phyloP scores from a whole-genome alignment of 805 yeast species.

The Myxozyma vanderwaltii region DNA sequence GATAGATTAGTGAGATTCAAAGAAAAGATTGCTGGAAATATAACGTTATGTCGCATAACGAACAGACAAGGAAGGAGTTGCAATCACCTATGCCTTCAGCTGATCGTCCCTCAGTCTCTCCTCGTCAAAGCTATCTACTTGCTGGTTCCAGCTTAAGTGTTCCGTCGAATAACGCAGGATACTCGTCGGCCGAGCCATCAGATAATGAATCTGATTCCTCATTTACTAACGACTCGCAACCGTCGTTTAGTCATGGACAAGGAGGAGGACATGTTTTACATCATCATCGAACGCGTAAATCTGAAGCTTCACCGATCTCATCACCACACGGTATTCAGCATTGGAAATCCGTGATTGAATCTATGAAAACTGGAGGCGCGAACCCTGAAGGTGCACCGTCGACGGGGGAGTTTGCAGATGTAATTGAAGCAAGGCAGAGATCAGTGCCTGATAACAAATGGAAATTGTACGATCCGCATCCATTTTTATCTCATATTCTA shows the following conservation, averaged over 20 bases:
- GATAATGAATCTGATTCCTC: constrained; percentile 14
- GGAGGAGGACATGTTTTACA: constrained; percentile 11
- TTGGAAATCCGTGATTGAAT: background rate
- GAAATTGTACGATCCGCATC: constrained; percentile 30
- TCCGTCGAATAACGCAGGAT: constrained; percentile 1
- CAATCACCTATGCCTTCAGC: constrained; percentile 1
- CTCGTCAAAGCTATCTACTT: background rate
- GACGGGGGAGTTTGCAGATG: background rate
- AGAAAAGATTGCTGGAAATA: too few species aligned
- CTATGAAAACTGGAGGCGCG: too few species aligned
- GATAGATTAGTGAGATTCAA: too few species aligned
- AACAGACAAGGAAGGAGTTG: background rate
- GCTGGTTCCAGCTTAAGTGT: background rate
- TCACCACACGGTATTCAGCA: constrained; percentile 12
- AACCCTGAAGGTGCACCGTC: background rate
- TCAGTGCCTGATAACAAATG: constrained; percentile 21
- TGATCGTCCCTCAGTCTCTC: background rate
- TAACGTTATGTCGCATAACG: background rate
- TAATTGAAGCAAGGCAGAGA: background rate
- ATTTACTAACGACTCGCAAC: background rate
- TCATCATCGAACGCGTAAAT: constrained; percentile 3
- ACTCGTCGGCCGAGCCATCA: constrained; percentile 19
- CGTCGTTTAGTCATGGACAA: constrained; percentile 8
- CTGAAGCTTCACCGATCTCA: background rate
- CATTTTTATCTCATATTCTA: constrained; percentile 22